These are phyloP conservation scores for Citrullus mucosospermus DNA, from an alignment of 306 rosid genomes.

Conservation along the genomic window DNA sequence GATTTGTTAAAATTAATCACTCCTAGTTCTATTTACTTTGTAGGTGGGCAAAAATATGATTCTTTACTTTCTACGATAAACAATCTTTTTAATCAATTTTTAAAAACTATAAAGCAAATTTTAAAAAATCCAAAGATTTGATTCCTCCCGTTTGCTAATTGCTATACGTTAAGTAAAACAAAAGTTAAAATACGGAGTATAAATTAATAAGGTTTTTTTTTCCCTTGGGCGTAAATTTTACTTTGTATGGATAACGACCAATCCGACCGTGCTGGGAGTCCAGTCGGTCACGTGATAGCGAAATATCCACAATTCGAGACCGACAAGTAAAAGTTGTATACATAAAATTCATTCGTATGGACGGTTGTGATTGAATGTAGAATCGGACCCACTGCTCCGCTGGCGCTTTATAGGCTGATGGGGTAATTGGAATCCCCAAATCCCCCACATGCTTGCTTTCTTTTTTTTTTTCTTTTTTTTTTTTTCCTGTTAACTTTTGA, in stretches of 20 bases:
- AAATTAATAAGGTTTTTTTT: not conserved
- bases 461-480: too few relatives aligned
- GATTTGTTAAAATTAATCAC: not conserved
- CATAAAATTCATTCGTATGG: not conserved
- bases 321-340: not conserved
- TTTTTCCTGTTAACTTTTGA: too few relatives aligned
- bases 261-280: not conserved
- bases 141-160: not conserved
- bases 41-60: not conserved
- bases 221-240: not conserved
- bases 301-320: not conserved
- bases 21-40: not conserved
- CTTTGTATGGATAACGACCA: not conserved
- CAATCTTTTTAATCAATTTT: not conserved
- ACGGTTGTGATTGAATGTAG: not conserved
- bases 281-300: conserved; percentile 1
- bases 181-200: not conserved
- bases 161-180: not conserved
- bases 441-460: not conserved
- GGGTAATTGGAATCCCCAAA: not conserved
- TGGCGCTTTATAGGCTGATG: not conserved
- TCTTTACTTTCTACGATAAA: not conserved
- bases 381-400: not conserved
- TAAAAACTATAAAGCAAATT: not conserved
- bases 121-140: not conserved